Evolutionary conservation across 169 alveolate species (phyloP).

Genomic region (Plasmodium knowlesi): DNA sequence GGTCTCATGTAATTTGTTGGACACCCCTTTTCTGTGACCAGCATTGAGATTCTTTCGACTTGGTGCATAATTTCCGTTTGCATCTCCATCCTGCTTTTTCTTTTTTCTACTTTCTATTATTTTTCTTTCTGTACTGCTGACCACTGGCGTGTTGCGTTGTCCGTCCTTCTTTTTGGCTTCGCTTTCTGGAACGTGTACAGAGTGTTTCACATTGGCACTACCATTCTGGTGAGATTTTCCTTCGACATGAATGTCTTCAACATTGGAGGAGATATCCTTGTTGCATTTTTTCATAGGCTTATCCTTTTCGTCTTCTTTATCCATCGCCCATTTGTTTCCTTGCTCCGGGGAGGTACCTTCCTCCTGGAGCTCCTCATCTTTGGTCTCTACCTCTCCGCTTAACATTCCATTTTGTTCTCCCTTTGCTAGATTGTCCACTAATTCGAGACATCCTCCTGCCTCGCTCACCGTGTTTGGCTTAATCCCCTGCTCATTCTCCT

Average conservation of each 20-base stretch:
- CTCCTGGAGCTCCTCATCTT: not conserved
- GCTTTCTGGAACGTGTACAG: not conserved
- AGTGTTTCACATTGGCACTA: not conserved
- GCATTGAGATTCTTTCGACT: not conserved
- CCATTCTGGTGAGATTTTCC: not conserved
- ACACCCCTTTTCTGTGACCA: not conserved
- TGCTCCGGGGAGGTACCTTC: not conserved
- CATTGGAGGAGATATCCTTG: not conserved
- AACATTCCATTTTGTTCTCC: not conserved
- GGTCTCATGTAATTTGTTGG: not conserved
- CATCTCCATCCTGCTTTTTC: not conserved
- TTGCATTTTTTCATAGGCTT: not conserved
- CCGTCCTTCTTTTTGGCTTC: not conserved
- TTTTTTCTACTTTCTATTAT: not conserved
- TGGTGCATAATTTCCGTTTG: not conserved
- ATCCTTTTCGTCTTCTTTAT: not conserved
- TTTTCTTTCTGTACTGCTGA: not conserved
- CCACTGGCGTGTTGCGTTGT: not conserved
- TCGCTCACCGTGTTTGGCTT: not conserved
- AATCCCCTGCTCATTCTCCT: conserved; percentile 3
- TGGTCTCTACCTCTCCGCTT: not conserved
- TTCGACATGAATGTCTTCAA: not conserved
- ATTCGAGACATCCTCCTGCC: not conserved
- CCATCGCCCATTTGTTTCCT: not conserved
- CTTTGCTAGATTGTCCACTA: not conserved